Conservation (phyloP, 257 asterid species). For the Ligustrum vulgare region DNA sequence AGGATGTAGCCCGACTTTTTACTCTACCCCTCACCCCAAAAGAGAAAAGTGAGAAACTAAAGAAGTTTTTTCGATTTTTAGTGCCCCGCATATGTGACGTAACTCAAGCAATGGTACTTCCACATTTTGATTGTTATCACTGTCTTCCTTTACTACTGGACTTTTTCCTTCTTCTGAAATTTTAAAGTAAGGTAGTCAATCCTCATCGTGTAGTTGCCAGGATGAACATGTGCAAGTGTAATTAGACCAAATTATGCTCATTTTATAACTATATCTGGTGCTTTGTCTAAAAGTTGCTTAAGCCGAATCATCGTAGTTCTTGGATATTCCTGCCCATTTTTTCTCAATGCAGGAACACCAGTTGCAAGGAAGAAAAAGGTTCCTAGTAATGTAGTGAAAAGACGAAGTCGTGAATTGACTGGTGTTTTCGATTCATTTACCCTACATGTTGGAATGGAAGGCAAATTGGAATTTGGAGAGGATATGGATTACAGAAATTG, state of each 20-base stretch:
- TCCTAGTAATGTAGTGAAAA: slow-evolving; percentile 82
- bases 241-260: no score
- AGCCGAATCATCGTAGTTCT: not conserved
- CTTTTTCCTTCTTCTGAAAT: not conserved
- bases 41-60: no score
- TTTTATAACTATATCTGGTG: not conserved
- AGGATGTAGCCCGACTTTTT: no score
- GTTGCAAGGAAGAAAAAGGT: slow-evolving; percentile 96
- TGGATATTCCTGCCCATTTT: slow-evolving; percentile 13
- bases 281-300: not conserved
- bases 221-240: not conserved
- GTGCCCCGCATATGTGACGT: no score
- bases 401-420: slow-evolving; percentile 88
- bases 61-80: no score
- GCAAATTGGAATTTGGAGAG: slow-evolving; percentile 68
- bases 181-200: not conserved
- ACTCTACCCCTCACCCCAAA: no score
- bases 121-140: no score
- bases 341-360: slow-evolving; percentile 60
- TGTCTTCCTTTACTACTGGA: no score
- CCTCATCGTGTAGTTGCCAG: not conserved
- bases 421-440: slow-evolving; percentile 80
- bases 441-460: slow-evolving; percentile 82
- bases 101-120: no score
- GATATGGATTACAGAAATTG: slow-evolving; percentile 88